Evolutionary conservation across 768 basidiomycete genomes (phyloP), one percentile per base, ranked within the genome.

Genomic region (Cystobasidium ongulense): DNA sequence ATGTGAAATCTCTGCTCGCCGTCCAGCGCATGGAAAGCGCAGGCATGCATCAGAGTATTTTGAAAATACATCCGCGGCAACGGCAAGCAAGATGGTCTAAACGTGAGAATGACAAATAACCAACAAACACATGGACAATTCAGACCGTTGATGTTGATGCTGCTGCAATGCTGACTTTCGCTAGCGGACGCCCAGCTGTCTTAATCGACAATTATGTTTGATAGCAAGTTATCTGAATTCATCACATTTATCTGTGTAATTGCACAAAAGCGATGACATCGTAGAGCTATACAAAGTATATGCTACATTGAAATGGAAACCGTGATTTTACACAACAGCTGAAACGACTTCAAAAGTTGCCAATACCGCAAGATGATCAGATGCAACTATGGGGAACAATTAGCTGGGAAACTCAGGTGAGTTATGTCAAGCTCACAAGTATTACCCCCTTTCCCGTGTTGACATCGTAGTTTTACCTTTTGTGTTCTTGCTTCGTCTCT

Each of bases 341-440:
- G n/a, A 50, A 21, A 21, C 46, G 4, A 29, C 11, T 31, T 29
- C 57, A 29, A 64, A 38, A 27, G 33, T 64, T 5, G 63, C 63
- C 3, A 64, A 15, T 11, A 64, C 63, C 7, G 63, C 63, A 21
- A 68, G 21, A 27, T 68, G 66, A 68, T 68, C 66, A 7, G 66
- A 68, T 25, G 66, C 39, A 31, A 41, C 66, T 68, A n/a, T 36
- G 63, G 15, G 11, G 35, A 3, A 17, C 3, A 4, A 41, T 27
- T 21, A 52, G 39, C 21, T 39, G 4, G 4, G 66, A 15, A 23
- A 11, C 17, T 3, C n/a, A 11, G n/a, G 7, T 27, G 8, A 18
- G 13, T 36, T 18, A 21, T 8, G 27, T 25, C 5, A 4, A 7
- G 27, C 66, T 68, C 66, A 68, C 66, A 68, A 27, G 35, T 15